A percentile compares a stretch with the other conserved stretches of the same genome.
These are phyloP conservation scores for Fusarium cicatricum DNA, from an alignment of 2,329 filamentous ascomycete genomes.

Conservation along the genomic window DNA sequence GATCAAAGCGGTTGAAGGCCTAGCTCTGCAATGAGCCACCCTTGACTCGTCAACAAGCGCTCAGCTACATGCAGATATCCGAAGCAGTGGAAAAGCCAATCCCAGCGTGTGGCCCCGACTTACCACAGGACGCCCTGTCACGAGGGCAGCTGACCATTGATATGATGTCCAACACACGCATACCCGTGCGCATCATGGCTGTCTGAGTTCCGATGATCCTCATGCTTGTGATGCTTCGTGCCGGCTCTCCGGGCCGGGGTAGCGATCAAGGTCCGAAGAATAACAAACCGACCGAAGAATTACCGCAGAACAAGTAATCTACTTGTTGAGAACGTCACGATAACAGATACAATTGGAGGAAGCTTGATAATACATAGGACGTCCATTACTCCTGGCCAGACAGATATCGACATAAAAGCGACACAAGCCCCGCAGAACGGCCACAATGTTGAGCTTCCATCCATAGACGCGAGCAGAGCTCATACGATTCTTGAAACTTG, in stretches of 20 bases:
- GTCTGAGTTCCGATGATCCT: not conserved
- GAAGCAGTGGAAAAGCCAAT: not conserved
- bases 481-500: not conserved
- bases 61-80: not conserved
- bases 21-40: conserved; percentile 12
- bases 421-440: conserved; percentile 6
- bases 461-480: conserved; percentile 2
- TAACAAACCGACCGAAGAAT: conserved; percentile 39
- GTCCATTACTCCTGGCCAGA: conserved; percentile 10
- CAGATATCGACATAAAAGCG: conserved; percentile 13
- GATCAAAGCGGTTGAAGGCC: conserved; percentile 38
- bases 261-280: conserved; percentile 37
- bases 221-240: not conserved
- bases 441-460: conserved; percentile 7
- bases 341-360: conserved; percentile 14
- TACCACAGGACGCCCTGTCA: not conserved
- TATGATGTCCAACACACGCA: conserved; percentile 3
- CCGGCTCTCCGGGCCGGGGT: conserved; percentile 37
- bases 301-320: conserved; percentile 24
- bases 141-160: not conserved
- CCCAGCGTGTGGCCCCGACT: not conserved
- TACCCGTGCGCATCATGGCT: not conserved
- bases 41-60: not conserved
- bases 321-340: conserved; percentile 10
- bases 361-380: not conserved